Evolutionary conservation across 257 asterid species (phyloP), one percentile per base, ranked within the genome.

Genomic region (Nicotiana sylvestris): DNA sequence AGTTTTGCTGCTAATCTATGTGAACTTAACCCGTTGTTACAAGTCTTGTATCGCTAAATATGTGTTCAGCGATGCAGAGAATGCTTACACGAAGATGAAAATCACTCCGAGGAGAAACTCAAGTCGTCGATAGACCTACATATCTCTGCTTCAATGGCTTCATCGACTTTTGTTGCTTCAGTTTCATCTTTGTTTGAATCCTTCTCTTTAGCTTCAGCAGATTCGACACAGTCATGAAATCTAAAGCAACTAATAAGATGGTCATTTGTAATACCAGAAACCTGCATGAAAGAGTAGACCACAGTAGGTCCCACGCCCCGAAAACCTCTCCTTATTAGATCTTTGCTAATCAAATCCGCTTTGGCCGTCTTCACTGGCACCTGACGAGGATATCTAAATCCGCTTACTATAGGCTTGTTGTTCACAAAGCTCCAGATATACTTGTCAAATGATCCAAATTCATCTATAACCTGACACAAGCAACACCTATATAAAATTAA

Each of bases 261-360:
- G 85, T 96, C 99, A 35, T 94, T 94, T 53, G 98, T 93, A 30
- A 96, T 88, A 83, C 99, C 99, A 62, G 93, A 88, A 29, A 85
- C 98, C 87, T 96, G 99, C 98, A 96, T 96, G 84, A 96, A 96
- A 9, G 99, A 94, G 91, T 96, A 94, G 57, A 93, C 91, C 1
- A 91, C 98, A 21, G 98, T 96, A 13, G 98, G 97, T 10, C 98
- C 99, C 6, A 94, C 97, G 76, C 99, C 98, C 57, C 98, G 95
- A n/a, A 96, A 93, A 55, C 98, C 99, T 89, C 99, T 92, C 81
- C 94, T 87, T 27, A 94, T 91, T 2, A 96, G 92, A 86, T 94
- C 99, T 87, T 94, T 94, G 95, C 99, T 96, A 68, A 96, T 93
- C 72, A 93, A 82, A 69, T 94, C 99, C 15, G 99, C 98, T 86